These are phyloP conservation scores for Crithidia expoeki DNA, from an alignment of 208 protist genomes.

Conservation along the genomic window DNA sequence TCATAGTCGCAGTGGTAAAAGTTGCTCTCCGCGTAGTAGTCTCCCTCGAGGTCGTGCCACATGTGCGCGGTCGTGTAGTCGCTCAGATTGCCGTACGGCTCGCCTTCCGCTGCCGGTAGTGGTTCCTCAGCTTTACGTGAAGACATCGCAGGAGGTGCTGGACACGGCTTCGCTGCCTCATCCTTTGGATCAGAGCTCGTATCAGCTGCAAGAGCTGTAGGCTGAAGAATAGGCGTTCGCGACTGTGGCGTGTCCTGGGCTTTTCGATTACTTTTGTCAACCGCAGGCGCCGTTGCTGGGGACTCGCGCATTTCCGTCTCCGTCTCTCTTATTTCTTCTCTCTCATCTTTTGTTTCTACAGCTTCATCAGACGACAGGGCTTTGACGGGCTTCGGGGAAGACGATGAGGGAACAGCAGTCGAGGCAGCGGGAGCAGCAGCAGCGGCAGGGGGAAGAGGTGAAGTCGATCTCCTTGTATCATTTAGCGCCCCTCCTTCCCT, in stretches of 20 bases:
- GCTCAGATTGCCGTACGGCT: too few species aligned
- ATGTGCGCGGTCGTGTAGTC: not conserved
- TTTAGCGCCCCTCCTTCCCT: not conserved
- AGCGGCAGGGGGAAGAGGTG: not conserved
- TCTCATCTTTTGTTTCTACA: not conserved
- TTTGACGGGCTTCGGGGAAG: too few species aligned
- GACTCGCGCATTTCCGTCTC: not conserved
- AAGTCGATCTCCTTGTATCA: not conserved
- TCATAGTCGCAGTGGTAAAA: not conserved
- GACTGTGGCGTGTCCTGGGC: too few species aligned
- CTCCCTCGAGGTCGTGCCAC: not conserved
- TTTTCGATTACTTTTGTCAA: too few species aligned
- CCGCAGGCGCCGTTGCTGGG: not conserved
- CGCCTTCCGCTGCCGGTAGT: too few species aligned
- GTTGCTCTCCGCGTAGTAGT: not conserved
- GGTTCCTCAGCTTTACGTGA: too few species aligned
- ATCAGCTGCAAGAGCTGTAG: too few species aligned
- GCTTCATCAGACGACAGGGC: too few species aligned
- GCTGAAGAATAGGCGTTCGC: too few species aligned
- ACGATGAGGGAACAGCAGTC: not conserved
- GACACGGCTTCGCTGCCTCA: too few species aligned
- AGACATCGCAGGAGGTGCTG: too few species aligned
- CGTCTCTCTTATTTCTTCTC: not conserved
- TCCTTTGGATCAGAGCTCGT: too few species aligned
- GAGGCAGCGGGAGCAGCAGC: conserved; percentile 5